Evolutionary conservation across 2,329 filamentous ascomycete species (phyloP).

Genomic region (Aureobasidium subglaciale): DNA sequence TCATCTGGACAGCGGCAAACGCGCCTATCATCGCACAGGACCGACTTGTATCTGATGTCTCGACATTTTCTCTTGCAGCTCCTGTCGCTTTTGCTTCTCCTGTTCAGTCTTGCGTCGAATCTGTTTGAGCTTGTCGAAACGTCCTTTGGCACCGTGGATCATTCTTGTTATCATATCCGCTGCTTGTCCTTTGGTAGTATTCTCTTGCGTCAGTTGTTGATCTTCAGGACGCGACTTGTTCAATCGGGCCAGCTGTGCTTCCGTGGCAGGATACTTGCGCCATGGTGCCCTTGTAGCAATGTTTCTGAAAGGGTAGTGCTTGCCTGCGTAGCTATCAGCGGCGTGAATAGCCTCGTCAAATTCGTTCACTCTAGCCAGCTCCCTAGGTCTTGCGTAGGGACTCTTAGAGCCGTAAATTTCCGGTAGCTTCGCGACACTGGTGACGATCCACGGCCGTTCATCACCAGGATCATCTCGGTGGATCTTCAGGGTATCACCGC

Average conservation of each 20-base stretch:
- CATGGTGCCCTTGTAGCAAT: constrained; percentile 62
- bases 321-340: constrained; percentile 57
- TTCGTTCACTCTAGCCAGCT: constrained; percentile 57
- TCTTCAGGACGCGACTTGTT: constrained; percentile 55
- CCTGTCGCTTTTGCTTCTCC: constrained; percentile 34
- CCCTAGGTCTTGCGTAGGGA: constrained; percentile 62
- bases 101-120: constrained; percentile 14
- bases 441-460: constrained; percentile 26
- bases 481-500: constrained; percentile 54
- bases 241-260: constrained; percentile 58
- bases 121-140: constrained; percentile 39
- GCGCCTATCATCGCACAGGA: constrained; percentile 27
- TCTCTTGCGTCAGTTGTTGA: constrained; percentile 47
- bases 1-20: background rate
- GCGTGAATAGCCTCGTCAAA: constrained; percentile 74
- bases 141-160: constrained; percentile 68
- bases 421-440: constrained; percentile 37
- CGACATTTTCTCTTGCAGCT: constrained; percentile 31
- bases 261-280: constrained; percentile 58
- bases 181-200: constrained; percentile 72
- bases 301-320: constrained; percentile 43
- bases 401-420: constrained; percentile 29
- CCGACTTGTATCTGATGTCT: constrained; percentile 44
- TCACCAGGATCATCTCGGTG: constrained; percentile 21
- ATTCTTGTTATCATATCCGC: constrained; percentile 89